Evolutionary conservation across 768 basidiomycete genomes (phyloP), one percentile per base, ranked within the genome.

Genomic region (Chalciporus chontae): DNA sequence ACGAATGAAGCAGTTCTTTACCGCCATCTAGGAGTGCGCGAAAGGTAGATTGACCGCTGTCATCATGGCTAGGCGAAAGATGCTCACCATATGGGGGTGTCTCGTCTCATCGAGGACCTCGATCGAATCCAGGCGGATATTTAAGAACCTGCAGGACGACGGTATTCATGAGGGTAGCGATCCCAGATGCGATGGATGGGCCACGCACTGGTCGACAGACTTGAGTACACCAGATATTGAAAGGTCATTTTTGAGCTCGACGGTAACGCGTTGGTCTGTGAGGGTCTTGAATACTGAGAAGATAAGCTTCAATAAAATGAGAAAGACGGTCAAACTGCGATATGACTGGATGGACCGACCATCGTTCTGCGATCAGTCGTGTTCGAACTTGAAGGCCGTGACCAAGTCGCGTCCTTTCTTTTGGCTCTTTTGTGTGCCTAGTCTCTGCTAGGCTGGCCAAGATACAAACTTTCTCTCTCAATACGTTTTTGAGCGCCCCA

Each of bases 281-380:
- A 99, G 83, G 8, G 96, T 98, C 73, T 98, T 98, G 85, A 99
- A 98, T 23, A 98, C 94, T 40, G 94, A 97, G 75, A 91, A 93
- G 57, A 92, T 94, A 60, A 95, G 85, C 93, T 68, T 58, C 24
- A 24, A 37, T 5, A 36, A 14, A 23, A 51, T 65, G 60, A 56
- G 49, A 29, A 9, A 45, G 31, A 0, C 34, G 36, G 42, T 6
- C 17, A 19, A 19, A 23, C 5, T 15, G 14, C 13, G 8, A 18
- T 31, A 43, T 26, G 38, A 37, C 14, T 7, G 21, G 27, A 40
- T 40, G 29, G 8, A 56, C 66, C 26, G 46, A 67, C 66, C 68
- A 67, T 67, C 48, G 51, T 46, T 51, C 24, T 23, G 29, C 31
- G 31, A 31, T 31, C 31, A 31, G 31, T 31, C 26, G 5, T 26